phyloP scores from a whole-genome alignment of 768 basidiomycete genomes.

The Mycena capillaripes region DNA sequence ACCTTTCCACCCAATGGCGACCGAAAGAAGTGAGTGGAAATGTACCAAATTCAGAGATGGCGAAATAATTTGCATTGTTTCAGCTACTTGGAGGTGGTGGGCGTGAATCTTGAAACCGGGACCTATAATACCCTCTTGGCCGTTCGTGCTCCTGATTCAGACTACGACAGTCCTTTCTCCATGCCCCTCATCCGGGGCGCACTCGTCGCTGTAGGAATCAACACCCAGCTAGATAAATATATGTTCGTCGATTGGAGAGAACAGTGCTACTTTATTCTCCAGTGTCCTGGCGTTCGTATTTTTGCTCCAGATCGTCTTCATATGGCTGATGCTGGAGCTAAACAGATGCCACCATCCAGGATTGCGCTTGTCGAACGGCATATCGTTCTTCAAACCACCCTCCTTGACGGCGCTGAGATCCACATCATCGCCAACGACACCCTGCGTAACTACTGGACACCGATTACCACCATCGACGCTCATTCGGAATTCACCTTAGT shows the following conservation, averaged over 20 bases:
- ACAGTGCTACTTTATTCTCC: not conserved
- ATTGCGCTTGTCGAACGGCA: not conserved
- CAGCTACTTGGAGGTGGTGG: not conserved
- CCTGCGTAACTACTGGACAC: not conserved
- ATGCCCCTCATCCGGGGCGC: not conserved
- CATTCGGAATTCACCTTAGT: not conserved
- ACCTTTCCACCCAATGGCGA: not conserved
- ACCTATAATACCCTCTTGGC: not conserved
- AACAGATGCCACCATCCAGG: not conserved
- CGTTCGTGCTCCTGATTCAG: not conserved
- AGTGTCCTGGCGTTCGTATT: not conserved
- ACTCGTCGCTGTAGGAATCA: not conserved
- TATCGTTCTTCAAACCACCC: not conserved
- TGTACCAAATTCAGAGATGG: too few species aligned
- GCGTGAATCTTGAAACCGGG: not conserved
- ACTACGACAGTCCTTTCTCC: not conserved
- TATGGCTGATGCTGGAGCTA: not conserved
- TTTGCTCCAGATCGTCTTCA: not conserved
- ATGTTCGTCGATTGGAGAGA: not conserved
- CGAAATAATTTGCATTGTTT: not conserved
- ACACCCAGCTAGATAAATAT: not conserved
- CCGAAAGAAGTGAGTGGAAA: not conserved
- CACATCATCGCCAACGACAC: not conserved
- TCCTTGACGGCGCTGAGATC: not conserved
- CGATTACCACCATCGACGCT: not conserved